Evolutionary conservation across 2,329 filamentous ascomycete genomes (phyloP), one percentile per base, ranked within the genome.

Genomic region (Nectriaceae sp.): DNA sequence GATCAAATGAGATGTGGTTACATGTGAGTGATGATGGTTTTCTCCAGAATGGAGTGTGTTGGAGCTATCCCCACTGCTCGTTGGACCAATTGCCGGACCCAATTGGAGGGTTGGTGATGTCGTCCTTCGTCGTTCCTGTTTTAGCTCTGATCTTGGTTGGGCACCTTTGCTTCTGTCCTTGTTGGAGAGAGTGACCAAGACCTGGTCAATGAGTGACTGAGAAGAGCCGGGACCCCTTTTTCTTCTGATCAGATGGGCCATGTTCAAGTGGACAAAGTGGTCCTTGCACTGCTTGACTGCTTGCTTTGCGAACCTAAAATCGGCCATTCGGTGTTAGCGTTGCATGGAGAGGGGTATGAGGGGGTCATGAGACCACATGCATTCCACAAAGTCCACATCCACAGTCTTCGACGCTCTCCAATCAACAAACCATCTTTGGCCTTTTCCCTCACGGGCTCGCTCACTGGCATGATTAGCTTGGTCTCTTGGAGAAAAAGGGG

Each of bases 331-430:
- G 43, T 54, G 49, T 60, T 62, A 62, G 60, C 60, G 60, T 60
- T 54, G 56, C 60, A 36, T 19, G 33, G 33, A 31, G 33, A 36
- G 13, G 11, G 33, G 33, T 6, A n/a, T 36, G 16, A 19, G 33
- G 33, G 33, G 60, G 60, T 62, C 60, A 60, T 61, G 62, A 62
- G 60, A 62, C 60, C 60, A 57, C 50, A 44, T 62, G 58, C 56
- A 62, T 62, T 61, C 59, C 55, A 52, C 49, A 52, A 49, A 57
- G 52, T 45, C 53, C 50, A 49, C 46, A 53, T 54, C 61, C 55
- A 54, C 51, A 54, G 44, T 50, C 53, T 45, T 57, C 47, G 40
- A 49, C 47, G 54, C 53, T 46, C 45, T 56, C 51, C 53, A 53
- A 50, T 47, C 44, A 29, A 6, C 24, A 29, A 29, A 6, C 13